Base-by-base conservation (phyloP, 345 rosid genomes). In the Chamaenerion angustifolium region DNA sequence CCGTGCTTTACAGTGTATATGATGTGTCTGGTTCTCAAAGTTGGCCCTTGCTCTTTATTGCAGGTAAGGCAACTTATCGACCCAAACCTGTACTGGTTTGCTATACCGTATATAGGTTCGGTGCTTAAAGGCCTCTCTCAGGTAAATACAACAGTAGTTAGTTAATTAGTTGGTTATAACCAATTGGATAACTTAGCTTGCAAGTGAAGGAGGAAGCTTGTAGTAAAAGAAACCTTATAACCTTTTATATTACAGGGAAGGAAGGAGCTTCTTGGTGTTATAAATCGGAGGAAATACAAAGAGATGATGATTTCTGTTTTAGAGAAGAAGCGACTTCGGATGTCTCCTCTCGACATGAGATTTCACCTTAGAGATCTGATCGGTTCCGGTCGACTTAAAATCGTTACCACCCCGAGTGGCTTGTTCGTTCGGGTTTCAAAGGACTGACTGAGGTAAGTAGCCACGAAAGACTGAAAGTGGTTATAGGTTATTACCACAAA, bases 311-410 rank as follows among this genome's bases (percentile, higher is more conserved):
- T 92, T 82, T 75, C 89, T 2, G 27, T 69, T 60, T 68, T 92
- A 57, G 96, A 92, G 71, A 92, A 84, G 75, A 92, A 74, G 76
- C 72, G 71, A 37, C 95, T 92, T 49, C 77, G 93, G 42, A 57
- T 56, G 14, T 84, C 96, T 49, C 83, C 70, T n/a, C 77, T 92
- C 42, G 96, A 87, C 64, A 77, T 87, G 64, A 87, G 98, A 63
- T 92, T 87, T 73, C 98, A 87, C 72, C 73, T 87, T 25, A 85
- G 96, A 41, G 98, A 92, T 61, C 68, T 87, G 76, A 80, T 87
- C 60, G 96, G 98, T 68, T 92, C 98, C 12, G 94, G 94, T 58
- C 82, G 73, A 61, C 73, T 87, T 52, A 75, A 71, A 76, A 83
- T 76, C 8, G 40, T 56, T 45, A 64, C 74, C 8, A 73, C 94